Base-by-base conservation (phyloP, 257 asterid species). In the Fraxinus excelsior region DNA sequence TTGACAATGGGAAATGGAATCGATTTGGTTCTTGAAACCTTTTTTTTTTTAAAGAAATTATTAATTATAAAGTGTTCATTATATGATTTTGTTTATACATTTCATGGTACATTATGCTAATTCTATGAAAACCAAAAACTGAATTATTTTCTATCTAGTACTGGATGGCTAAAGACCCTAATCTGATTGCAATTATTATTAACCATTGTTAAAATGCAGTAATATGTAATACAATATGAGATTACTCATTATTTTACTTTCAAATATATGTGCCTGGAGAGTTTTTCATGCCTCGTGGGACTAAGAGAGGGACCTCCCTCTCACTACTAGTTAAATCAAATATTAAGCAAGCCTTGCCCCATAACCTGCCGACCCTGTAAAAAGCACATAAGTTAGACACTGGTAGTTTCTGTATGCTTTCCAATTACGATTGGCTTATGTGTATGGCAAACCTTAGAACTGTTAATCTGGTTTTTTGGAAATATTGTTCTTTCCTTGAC, bases 401-500 rank as follows among this genome's bases (percentile, higher is more conserved):
- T 62, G 7, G 68, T 11, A 42, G 35, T 25, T 62, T 62, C 35
- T n/a, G n/a, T 25, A 26, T 2, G 18, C 68, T 62, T 62, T 62
- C 21, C 46, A 2, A 72, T 31, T 67, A 8, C 69, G 46, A 56
- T 28, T 67, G 56, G 19, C 11, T 18, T 28, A 31, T 51, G 14
- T 32, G 7, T 34, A 21, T 28, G 14, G 5, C 18, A 12, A 18
- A 67, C 19, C 44, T 21, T 13, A 28, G 1, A 12, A 60, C 26
- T 32, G 68, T 81, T 66, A 70, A 19, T 58, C 31, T 12, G 72
- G 31, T 21, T 11, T 16, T 46, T 51, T 29, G 12, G 11, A 62
- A 12, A 26, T 62, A 23, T 62, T 26, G 5, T 25, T 8, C 14
- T 62, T 62, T 74, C 32, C 67, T 26, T 81, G 26, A 80, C 40